These are phyloP conservation scores for Sugiyamaella americana DNA, from an alignment of 805 yeast genomes.

Conservation along the genomic window DNA sequence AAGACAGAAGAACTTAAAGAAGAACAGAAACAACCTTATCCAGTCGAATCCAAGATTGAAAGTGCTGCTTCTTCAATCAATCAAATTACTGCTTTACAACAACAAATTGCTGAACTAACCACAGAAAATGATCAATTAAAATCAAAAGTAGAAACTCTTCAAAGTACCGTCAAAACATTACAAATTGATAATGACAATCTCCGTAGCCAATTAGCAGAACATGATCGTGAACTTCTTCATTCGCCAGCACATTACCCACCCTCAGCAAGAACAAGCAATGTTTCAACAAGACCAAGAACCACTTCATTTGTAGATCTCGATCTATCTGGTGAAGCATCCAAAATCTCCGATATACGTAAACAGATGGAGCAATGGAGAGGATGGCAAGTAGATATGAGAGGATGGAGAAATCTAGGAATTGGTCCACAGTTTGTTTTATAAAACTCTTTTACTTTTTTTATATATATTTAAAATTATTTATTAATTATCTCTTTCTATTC, in stretches of 20 bases:
- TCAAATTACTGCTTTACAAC: background rate
- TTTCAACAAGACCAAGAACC: background rate
- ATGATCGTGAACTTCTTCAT: constrained; percentile 5
- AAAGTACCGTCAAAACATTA: background rate
- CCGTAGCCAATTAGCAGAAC: constrained; percentile 5
- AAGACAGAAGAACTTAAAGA: background rate
- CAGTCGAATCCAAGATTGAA: background rate
- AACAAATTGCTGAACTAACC: constrained; percentile 1
- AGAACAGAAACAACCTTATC: background rate
- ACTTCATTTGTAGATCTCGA: constrained; percentile 33
- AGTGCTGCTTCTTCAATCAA: background rate
- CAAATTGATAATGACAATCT: constrained; percentile 1
- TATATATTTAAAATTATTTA: no score
- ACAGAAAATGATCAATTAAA: constrained; percentile 13
- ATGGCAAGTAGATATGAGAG: constrained; percentile 81
- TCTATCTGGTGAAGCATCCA: constrained; percentile 44
- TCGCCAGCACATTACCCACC: constrained; percentile 17
- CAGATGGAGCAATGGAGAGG: constrained; percentile 67
- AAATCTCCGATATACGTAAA: constrained; percentile 41
- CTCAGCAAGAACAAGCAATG: background rate
- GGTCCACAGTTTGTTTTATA: constrained; percentile 50
- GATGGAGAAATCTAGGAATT: constrained; percentile 67
- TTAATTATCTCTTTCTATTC: no score
- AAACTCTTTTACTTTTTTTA: background rate
- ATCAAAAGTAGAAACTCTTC: constrained; percentile 3